Conservation (phyloP, 257 asterid genomes). For the Misopates orontium region DNA sequence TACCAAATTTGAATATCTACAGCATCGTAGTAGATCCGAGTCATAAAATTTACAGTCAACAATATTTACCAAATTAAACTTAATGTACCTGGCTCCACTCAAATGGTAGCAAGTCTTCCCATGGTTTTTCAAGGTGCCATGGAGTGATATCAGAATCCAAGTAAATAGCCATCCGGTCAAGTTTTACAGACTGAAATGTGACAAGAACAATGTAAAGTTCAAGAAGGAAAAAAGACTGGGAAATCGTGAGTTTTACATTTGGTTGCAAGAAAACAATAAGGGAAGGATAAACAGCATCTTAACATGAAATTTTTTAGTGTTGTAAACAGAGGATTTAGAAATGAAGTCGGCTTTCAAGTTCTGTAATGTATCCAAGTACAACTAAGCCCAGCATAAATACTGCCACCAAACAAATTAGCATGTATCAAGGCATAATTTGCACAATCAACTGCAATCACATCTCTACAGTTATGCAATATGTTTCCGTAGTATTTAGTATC, state of each 20-base stretch:
- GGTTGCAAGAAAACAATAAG: not conserved
- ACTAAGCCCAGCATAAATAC: constrained; percentile 22
- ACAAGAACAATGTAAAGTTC: constrained; percentile 19
- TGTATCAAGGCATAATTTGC: not conserved
- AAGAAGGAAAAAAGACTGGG: not conserved
- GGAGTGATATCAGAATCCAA: constrained; percentile 84
- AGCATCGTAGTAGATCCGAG: constrained; percentile 30
- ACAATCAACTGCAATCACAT: too few relatives aligned
- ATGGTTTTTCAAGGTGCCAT: constrained; percentile 69
- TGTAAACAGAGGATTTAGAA: constrained; percentile 7
- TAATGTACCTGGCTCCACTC: constrained; percentile 87
- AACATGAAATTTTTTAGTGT: not conserved
- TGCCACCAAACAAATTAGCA: constrained; percentile 10
- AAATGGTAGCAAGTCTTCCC: constrained; percentile 75
- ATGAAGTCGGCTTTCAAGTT: constrained; percentile 22
- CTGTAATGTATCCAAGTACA: not conserved
- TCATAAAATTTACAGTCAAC: constrained; percentile 21
- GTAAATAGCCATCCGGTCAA: constrained; percentile 84
- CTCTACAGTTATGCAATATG: too few relatives aligned
- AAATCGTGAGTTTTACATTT: not conserved
- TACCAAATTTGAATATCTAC: constrained; percentile 85
- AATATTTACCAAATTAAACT: constrained; percentile 26
- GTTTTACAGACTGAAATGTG: constrained; percentile 71
- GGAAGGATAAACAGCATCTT: not conserved
- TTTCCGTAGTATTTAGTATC: too few relatives aligned